A percentile compares a stretch with the other conserved stretches of the same genome.
These are phyloP conservation scores for Biscogniauxia marginata DNA, from an alignment of 2,329 filamentous ascomycete species.

Conservation along the genomic window DNA sequence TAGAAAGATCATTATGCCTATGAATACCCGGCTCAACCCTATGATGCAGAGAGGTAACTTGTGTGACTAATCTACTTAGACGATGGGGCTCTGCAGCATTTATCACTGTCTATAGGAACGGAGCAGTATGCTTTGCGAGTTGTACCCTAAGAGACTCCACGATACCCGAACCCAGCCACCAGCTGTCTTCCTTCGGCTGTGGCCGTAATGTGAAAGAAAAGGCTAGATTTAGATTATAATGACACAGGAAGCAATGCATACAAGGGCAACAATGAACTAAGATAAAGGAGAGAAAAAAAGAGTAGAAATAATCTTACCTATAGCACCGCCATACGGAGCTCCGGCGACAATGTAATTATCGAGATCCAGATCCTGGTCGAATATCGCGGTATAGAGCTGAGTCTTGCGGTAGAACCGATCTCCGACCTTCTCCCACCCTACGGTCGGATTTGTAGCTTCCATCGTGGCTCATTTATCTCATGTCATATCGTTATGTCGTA, in stretches of 20 bases:
- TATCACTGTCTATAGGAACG: too few species aligned
- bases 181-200: too few species aligned
- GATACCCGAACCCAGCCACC: too few species aligned
- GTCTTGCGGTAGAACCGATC: slow-evolving; percentile 95
- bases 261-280: too few species aligned
- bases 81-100: too few species aligned
- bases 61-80: not conserved
- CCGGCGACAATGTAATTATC: slow-evolving; percentile 92
- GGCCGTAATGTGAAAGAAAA: too few species aligned
- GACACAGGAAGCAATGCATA: too few species aligned
- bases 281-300: slow-evolving; percentile 4
- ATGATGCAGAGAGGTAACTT: not conserved
- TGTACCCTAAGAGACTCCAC: too few species aligned
- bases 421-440: slow-evolving; percentile 92
- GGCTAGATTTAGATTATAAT: too few species aligned
- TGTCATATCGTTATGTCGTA: slow-evolving; percentile 9
- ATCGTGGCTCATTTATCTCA: slow-evolving; percentile 41
- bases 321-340: slow-evolving; percentile 88
- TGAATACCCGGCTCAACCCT: too few species aligned
- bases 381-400: slow-evolving; percentile 88
- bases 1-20: too few species aligned
- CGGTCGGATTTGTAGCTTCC: slow-evolving; percentile 66
- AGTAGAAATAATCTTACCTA: slow-evolving; percentile 63
- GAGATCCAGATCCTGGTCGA: slow-evolving; percentile 89
- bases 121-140: too few species aligned